Base-by-base conservation (phyloP, 2,329 filamentous ascomycete genomes). In the Trichoderma sp. region DNA sequence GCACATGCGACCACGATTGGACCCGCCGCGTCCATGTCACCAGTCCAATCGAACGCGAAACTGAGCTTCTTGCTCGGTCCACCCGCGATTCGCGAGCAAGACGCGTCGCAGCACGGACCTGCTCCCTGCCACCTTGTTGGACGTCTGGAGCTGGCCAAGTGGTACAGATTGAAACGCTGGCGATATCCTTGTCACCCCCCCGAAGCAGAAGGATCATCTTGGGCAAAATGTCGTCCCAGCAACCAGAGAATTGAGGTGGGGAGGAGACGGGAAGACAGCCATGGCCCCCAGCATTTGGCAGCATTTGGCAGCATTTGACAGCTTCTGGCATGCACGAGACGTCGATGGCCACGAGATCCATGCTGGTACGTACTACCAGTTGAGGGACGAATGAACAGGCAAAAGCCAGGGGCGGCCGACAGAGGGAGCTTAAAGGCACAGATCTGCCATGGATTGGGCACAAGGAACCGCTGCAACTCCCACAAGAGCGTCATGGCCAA, bases 71-170 rank as follows among this genome's bases (percentile, higher is more conserved):
- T 59, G 39, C 39, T 66, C 53, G 39, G 39, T 45, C 39, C 63
- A 58, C 63, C 42, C 64, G 54, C 54, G 56, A 60, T 53, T 59
- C 67, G 54, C 60, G 67, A 54, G 22, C n/a, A 42, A 50, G 67
- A 69, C 67, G 63, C 63, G 67, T 69, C 48, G 50, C 64, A 67
- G 63, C 67, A 61, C 63, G 50, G 63, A 29, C 64, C 64, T 56
- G 50, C 53, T 57, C 61, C 61, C 61, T 64, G 50, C 61, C 52
- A 57, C 50, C 37, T 56, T 64, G 61, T 64, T 56, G 61, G 60
- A 37, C 32, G 61, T 64, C 61, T 54, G 35, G 32, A 35, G 17
- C 50, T 32, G 50, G 32, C 29, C 50, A 32, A 53, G 27, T 53
- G 50, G 25, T 53, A n/a, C 50, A 32, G 17, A 64, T 53, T 45